Conservation (phyloP, 2,329 filamentous ascomycete genomes). For the Colletotrichum tabaci region DNA sequence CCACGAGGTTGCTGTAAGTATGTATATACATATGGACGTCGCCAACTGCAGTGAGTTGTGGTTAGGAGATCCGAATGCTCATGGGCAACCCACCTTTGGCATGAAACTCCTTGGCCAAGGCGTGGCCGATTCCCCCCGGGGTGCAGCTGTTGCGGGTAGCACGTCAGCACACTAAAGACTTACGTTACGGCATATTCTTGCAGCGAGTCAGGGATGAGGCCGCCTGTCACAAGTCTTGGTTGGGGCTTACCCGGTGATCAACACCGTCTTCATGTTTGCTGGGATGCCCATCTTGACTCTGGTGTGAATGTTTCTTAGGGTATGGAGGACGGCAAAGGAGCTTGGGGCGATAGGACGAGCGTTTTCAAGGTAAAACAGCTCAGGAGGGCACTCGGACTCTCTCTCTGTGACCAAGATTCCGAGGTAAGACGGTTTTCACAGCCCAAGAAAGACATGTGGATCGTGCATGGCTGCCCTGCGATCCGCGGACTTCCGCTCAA, state of each 20-base stretch:
- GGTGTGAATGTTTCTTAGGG: not conserved
- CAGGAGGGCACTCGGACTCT: not conserved
- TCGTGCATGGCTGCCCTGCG: not conserved
- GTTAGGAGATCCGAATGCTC: not conserved
- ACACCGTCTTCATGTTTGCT: conserved; percentile 56
- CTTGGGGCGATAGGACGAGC: not conserved
- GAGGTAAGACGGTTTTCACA: conserved; percentile 14
- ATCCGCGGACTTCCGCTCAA: conserved; percentile 22
- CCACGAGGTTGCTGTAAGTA: conserved; percentile 1
- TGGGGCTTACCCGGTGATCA: conserved; percentile 64
- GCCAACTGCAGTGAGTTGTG: not conserved
- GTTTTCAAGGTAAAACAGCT: conserved; percentile 1
- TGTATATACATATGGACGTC: no score
- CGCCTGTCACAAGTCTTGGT: not conserved
- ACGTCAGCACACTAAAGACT: conserved; percentile 12
- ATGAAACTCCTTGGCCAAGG: conserved; percentile 68
- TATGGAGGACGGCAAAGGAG: not conserved
- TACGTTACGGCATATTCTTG: not conserved
- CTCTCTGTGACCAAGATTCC: not conserved
- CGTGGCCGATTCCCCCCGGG: conserved; percentile 71
- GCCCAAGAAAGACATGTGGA: conserved; percentile 22
- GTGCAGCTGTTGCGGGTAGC: conserved; percentile 65
- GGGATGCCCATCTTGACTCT: conserved; percentile 38
- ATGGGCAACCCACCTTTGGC: conserved; percentile 58
- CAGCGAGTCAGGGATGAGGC: not conserved